These are phyloP conservation scores for Auriscalpium orientale DNA, from an alignment of 768 basidiomycete genomes.

Conservation along the genomic window DNA sequence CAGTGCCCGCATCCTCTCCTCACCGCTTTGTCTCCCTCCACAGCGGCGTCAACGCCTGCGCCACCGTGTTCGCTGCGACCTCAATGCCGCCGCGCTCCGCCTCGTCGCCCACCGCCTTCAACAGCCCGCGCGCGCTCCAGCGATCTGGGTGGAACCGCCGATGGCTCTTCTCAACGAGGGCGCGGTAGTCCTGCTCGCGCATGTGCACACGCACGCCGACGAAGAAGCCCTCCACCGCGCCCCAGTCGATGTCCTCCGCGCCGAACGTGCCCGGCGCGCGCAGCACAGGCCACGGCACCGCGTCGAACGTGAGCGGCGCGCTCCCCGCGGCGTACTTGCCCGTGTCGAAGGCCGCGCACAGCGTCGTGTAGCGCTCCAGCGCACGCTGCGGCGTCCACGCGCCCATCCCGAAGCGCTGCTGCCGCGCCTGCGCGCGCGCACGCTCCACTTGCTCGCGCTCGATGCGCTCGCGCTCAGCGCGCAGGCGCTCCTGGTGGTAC, in stretches of 20 bases:
- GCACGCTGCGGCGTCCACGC: conserved; percentile 61
- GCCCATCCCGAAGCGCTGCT: conserved; percentile 46
- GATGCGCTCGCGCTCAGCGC: conserved; percentile 18
- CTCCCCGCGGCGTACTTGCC: conserved; percentile 42
- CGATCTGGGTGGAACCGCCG: conserved; percentile 74
- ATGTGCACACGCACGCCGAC: conserved; percentile 40
- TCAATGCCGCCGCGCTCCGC: conserved; percentile 51
- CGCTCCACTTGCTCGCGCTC: conserved; percentile 28
- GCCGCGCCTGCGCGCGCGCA: conserved; percentile 39
- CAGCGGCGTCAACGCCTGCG: conserved; percentile 66
- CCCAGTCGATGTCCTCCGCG: conserved; percentile 64
- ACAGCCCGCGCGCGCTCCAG: conserved; percentile 63
- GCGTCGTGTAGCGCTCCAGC: conserved; percentile 56
- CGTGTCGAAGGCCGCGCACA: conserved; percentile 57
- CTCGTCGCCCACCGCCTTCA: conserved; percentile 51
- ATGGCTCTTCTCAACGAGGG: conserved; percentile 62
- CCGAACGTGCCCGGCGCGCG: conserved; percentile 42
- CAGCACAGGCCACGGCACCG: conserved; percentile 73
- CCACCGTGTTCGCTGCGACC: conserved; percentile 64
- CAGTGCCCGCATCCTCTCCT: conserved; percentile 9
- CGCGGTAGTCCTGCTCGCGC: conserved; percentile 54
- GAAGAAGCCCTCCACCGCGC: conserved; percentile 68
- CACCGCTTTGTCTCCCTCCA: conserved; percentile 40
- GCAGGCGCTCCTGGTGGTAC: no score
- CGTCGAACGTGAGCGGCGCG: conserved; percentile 48